phyloP scores from a whole-genome alignment of 345 rosid genomes.

The Durio zibethinus region DNA sequence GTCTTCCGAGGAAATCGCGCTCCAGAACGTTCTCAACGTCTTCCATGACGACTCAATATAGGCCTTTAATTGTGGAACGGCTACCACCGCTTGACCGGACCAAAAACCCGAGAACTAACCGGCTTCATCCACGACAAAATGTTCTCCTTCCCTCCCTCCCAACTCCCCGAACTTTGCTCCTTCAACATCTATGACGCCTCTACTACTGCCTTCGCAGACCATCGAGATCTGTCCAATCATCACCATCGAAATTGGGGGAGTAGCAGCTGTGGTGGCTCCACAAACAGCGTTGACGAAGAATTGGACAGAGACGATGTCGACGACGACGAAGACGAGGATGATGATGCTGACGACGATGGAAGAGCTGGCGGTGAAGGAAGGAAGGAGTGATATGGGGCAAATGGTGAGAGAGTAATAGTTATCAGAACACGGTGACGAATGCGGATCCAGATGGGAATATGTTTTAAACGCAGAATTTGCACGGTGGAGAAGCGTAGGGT shows the following conservation, averaged over 20 bases:
- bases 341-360: conserved; percentile 21
- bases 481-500: too few species aligned
- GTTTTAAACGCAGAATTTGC: too few species aligned
- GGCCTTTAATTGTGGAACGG: conserved; percentile 32
- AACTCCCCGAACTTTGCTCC: conserved; percentile 27
- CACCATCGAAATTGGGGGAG: conserved; percentile 31
- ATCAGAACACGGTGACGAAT: too few species aligned
- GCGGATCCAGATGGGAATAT: too few species aligned
- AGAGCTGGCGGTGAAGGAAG: conserved; percentile 22
- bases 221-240: conserved; percentile 12
- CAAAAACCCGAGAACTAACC: conserved; percentile 53
- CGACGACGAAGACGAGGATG: conserved; percentile 38
- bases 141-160: conserved; percentile 43
- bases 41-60: conserved; percentile 56
- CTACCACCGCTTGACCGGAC: conserved; percentile 21
- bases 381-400: too few species aligned
- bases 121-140: conserved; percentile 47
- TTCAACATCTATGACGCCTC: conserved; percentile 17
- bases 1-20: conserved; percentile 49
- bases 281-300: conserved; percentile 32
- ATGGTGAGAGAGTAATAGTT: too few species aligned
- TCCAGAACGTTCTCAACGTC: conserved; percentile 42
- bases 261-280: conserved; percentile 20
- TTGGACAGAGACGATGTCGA: conserved; percentile 51
- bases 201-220: background rate